Base-by-base conservation (phyloP, 2,329 filamentous ascomycete species). In the Fusarium lateritium region DNA sequence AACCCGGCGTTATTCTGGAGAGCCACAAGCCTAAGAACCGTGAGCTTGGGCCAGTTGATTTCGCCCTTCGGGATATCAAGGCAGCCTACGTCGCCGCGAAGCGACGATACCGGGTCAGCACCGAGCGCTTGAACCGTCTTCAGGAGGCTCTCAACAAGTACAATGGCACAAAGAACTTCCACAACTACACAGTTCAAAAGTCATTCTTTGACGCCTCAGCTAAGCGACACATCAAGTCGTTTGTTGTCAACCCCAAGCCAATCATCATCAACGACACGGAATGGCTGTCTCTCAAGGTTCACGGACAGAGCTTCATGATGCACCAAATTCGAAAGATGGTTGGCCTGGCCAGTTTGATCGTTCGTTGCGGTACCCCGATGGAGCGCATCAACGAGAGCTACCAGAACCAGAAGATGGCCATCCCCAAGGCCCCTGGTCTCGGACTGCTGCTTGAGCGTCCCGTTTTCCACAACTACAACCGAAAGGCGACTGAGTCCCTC, bases 251-350 rank as follows among this genome's bases (percentile, higher is more conserved):
- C 78, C 82, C 84, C 5, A 83, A 87, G 52, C 94, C 94, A 1
- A 91, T 97, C 75, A 89, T 94, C 76, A 97, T 97, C 79, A 89
- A 93, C 78, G 90, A 95, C 76, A 98, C 94, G 3, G 92, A 99
- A 83, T 99, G 96, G 96, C 85, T 99, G 6, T 96, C 92, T 43
- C 85, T 98, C 71, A 97, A 97, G 78, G 94, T 99, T 24, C 96
- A 99, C 80, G 96, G 96, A 0, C 96, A 99, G 81, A 95, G 92
- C 76, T 99, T 99, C 86, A 99, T 99, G 96, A 99, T 99, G 96
- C 96, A 99, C 80, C 96, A 99, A 83, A 99, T 99, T 80, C 91
- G 96, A 76, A 99, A 98, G 82, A 98, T 99, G 96, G 93, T 99
- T 17, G 94, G 93, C 58, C 94, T 99, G 91, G 93, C 90, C 10